phyloP scores from a whole-genome alignment of 257 asterid species.

The Solanum okadae region DNA sequence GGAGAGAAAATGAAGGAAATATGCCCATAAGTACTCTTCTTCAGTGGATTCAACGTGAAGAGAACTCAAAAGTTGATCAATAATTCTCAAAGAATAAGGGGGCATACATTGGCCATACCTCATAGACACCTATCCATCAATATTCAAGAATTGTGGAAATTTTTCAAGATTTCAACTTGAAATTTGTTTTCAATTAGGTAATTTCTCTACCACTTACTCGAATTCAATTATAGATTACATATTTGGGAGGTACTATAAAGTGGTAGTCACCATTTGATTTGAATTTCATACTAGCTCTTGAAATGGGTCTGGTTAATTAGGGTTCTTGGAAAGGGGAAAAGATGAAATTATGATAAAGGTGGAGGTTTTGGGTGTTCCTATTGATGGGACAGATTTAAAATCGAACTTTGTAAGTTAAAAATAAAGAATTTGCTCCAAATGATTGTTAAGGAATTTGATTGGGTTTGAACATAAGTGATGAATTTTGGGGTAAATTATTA shows the following conservation, averaged over 20 bases:
- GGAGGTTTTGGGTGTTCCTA: not conserved
- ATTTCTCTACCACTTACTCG: not conserved
- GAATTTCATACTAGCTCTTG: not conserved
- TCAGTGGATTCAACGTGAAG: not conserved
- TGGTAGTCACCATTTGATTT: not conserved
- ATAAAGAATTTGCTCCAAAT: not conserved
- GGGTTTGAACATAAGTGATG: not conserved
- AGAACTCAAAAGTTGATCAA: not conserved
- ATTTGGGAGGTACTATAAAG: not conserved
- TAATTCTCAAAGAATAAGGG: not conserved
- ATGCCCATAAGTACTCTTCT: not conserved
- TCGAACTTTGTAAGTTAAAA: not conserved
- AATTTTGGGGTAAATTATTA: not conserved
- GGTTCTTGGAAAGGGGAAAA: not conserved
- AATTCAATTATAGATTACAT: not conserved
- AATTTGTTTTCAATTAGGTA: not conserved
- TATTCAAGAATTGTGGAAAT: not conserved
- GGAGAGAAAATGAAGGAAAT: not conserved
- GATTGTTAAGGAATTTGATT: not conserved
- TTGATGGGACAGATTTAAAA: not conserved
- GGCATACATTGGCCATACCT: not conserved
- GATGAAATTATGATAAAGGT: not conserved
- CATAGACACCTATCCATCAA: not conserved
- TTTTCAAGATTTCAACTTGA: not conserved
- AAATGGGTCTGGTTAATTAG: not conserved